A percentile compares a stretch with the other conserved stretches of the same genome.
These are phyloP conservation scores for Taxawa tesnikishii DNA, from an alignment of 2,329 filamentous ascomycete species.

Conservation along the genomic window DNA sequence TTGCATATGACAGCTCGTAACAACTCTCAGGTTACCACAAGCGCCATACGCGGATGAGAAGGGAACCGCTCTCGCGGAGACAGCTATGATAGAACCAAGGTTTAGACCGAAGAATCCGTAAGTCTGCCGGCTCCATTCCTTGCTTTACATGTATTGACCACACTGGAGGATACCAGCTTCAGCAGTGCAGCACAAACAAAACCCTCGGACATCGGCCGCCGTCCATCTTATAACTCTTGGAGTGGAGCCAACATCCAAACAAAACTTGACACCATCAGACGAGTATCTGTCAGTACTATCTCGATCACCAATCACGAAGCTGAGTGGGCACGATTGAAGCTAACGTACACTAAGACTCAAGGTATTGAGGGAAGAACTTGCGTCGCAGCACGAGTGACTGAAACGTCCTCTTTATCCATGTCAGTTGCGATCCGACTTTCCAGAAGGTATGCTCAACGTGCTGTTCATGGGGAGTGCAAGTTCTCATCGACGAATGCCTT, in stretches of 20 bases:
- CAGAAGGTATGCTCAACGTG: neutral
- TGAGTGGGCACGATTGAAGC: no score
- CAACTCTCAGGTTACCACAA: neutral
- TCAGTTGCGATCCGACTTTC: neutral
- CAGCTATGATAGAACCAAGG: neutral
- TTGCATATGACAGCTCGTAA: neutral
- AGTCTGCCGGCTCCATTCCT: neutral
- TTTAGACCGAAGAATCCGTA: neutral
- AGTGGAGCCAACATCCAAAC: neutral
- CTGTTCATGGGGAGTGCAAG: neutral
- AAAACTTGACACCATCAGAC: neutral
- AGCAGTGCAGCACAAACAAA: neutral
- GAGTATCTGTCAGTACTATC: neutral
- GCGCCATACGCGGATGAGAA: neutral
- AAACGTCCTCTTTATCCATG: neutral
- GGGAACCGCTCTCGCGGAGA: neutral
- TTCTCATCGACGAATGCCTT: neutral
- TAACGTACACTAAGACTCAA: neutral
- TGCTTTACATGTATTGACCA: neutral
- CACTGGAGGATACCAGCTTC: neutral
- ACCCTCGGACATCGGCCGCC: neutral
- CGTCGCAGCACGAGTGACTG: neutral
- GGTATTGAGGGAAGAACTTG: neutral
- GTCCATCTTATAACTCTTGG: neutral
- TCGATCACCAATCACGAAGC: neutral